Base-by-base conservation (phyloP, 176 grass and related monocot genomes). In the Lolium multiflorum region DNA sequence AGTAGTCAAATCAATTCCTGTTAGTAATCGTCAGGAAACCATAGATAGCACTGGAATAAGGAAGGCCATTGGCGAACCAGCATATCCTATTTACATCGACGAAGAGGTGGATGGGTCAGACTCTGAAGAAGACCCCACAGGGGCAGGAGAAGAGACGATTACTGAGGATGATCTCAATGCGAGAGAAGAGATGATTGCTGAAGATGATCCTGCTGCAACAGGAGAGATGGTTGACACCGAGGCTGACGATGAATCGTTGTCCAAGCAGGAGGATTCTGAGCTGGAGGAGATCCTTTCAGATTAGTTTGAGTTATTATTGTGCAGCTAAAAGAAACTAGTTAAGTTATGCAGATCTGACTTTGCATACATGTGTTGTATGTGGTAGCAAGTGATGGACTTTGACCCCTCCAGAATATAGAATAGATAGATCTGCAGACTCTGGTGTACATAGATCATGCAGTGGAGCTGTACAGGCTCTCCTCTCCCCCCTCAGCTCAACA, bases 201-300 rank as follows among this genome's bases (percentile, higher is more conserved):
- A 90, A 59, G 92, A 91, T 58, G 83, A 86, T 46, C 41, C 80
- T 4, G 37, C 60, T 59, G 70, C 17, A 25, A 77, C 55, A 84
- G 81, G 7, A 60, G 71, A 62, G 25, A 39, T 7, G 5, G 55
- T 43, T 78, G 86, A 67, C 15, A 16, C 47, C 14, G 87, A 91
- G 71, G 20, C 79, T 35, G 88, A 90, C 21, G 74, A 88, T 31
- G 82, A 88, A 50, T 13, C 59, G 5, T 74, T 61, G 9, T 22
- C 64, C 74, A 91, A 51, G 17, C 73, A 61, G 47, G 91, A 90
- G 58, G 89, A 87, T 39, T 58, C 76, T 76, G 89, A 89, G 83
- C 57, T 91, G 43, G 89, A 91, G 72, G 89, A 91, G 61, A 91
- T 94, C 13, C 74, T 94, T 56, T 91, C 89, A 59, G 86, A 93